These are phyloP conservation scores for Capsicum pubescens DNA, from an alignment of 257 asterid genomes.

Conservation along the genomic window DNA sequence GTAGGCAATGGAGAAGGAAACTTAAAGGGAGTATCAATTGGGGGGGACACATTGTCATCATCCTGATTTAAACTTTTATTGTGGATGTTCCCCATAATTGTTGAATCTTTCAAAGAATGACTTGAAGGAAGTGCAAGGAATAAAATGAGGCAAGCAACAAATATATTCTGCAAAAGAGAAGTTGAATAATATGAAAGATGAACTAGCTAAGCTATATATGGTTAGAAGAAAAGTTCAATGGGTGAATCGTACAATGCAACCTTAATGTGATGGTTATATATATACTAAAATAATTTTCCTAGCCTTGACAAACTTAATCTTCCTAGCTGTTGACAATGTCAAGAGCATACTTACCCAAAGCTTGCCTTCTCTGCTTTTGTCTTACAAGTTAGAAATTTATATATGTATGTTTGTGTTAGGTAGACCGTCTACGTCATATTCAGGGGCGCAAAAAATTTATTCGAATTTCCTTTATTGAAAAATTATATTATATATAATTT, in stretches of 20 bases:
- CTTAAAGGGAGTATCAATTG: constrained; percentile 54
- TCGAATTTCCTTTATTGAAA: not conserved
- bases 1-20: constrained; percentile 73
- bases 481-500: not conserved
- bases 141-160: constrained; percentile 31
- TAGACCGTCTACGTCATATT: not conserved
- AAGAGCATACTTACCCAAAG: not conserved
- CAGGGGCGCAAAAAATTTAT: not conserved
- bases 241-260: constrained; percentile 32
- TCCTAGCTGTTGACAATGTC: constrained; percentile 19
- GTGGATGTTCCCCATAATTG: constrained; percentile 46
- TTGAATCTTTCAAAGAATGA: constrained; percentile 25
- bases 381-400: not conserved
- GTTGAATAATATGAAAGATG: constrained; percentile 1
- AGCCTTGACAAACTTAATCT: constrained; percentile 1
- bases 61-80: constrained; percentile 35
- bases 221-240: not conserved
- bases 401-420: not conserved
- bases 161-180: constrained; percentile 41
- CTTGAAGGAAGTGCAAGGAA: constrained; percentile 39
- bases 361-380: not conserved
- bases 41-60: constrained; percentile 41
- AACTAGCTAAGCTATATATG: not conserved
- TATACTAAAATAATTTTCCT: not conserved
- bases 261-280: constrained; percentile 13